Conservation (phyloP, 73 alveolate species). For the Paramecium sexaurelia region DNA sequence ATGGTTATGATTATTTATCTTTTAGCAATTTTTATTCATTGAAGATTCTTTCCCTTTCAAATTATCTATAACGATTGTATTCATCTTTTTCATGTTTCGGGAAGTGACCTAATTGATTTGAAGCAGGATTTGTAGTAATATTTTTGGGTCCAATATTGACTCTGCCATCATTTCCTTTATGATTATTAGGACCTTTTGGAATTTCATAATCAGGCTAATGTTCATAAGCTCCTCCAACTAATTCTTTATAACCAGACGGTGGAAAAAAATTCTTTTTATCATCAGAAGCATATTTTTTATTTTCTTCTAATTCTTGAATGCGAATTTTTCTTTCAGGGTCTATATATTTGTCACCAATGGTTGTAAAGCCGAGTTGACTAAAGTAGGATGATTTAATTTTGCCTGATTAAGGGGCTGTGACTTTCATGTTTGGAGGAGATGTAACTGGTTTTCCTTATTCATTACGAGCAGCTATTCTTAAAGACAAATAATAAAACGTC, state of each 20-base stretch:
- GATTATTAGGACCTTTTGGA: constrained; percentile 34
- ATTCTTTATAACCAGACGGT: constrained; percentile 27
- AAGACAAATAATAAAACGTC: constrained; percentile 38
- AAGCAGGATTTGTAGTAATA: constrained; percentile 16
- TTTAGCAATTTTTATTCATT: constrained; percentile 6
- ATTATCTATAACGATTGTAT: constrained; percentile 19
- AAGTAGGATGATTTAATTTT: constrained; percentile 18
- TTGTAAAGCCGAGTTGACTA: background rate
- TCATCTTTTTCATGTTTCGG: constrained; percentile 54
- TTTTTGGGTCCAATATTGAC: constrained; percentile 27
- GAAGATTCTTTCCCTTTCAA: constrained; percentile 30
- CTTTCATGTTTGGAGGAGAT: constrained; percentile 51
- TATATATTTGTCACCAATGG: constrained; percentile 32
- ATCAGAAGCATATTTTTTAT: background rate
- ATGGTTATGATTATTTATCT: constrained; percentile 40
- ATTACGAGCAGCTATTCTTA: constrained; percentile 41
- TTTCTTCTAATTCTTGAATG: constrained; percentile 14
- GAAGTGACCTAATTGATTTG: background rate
- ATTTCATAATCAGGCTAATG: background rate
- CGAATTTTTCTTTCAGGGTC: constrained; percentile 46
- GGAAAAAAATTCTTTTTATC: constrained; percentile 46
- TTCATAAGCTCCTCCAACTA: background rate
- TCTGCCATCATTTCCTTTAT: constrained; percentile 23
- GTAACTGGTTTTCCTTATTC: constrained; percentile 41
- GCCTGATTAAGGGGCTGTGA: constrained; percentile 4